Evolutionary conservation across 495 filamentous ascomycete genomes (phyloP), one percentile per base, ranked within the genome.

Genomic region (Trichoderma gamsii): DNA sequence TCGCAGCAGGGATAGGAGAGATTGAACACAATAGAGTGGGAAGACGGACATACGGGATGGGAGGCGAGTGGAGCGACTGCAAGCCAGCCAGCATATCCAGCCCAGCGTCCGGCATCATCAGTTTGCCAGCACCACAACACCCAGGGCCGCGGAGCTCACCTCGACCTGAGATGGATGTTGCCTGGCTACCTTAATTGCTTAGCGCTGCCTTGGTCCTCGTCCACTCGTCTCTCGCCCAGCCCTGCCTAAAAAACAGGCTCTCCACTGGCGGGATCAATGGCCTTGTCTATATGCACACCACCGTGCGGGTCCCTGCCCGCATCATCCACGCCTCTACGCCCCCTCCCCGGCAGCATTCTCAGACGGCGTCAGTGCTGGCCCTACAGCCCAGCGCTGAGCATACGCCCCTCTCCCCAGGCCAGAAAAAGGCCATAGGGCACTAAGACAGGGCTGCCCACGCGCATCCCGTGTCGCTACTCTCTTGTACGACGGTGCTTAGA

Each of bases 401-500:
- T 18, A 61, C 56, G 7, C 23, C 56, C 56, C 13, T 21, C 27
- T n/a, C 44, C 56, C 56, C 56, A 61, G 56, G 56, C 13, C 23
- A 27, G 12, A 49, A 49, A 61, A 61, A 25, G 56, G n/a, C 56
- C 27, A 13, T 61, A 61, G 25, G 56, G 56, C 56, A 61, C 56
- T 61, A 29, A 29, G 56, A 61, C 56, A 61, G 56, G 56, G 56
- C 56, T 61, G 56, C 56, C 56, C 56, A 61, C 56, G 56, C 56
- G 56, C 56, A 61, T 61, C 56, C 56, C 56, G 56, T 61, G 16
- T 12, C 27, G 27, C 56, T 61, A 61, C 56, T 27, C 27, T 16
- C 56, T 29, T 61, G 56, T 32, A 61, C 56, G 56, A 61, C 56
- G 56, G 56, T 61, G 56, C 56, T 61, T 61, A 61, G 56, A 61